Base-by-base conservation (phyloP, 1,139 yeast genomes). In the Taphrina confusa region DNA sequence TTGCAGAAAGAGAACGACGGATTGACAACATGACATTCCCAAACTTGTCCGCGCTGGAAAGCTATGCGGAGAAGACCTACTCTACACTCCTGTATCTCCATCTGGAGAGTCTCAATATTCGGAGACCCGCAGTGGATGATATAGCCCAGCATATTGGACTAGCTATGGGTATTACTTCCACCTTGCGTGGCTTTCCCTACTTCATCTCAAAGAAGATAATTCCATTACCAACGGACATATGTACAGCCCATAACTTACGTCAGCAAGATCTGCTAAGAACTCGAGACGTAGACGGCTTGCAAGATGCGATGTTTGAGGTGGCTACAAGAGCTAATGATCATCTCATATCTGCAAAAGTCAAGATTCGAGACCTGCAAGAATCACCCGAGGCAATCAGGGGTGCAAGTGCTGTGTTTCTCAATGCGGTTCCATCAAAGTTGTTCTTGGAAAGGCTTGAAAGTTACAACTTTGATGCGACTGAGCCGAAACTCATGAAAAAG, bases 271-370 rank as follows among this genome's bases (percentile, higher is more conserved):
- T 85, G 6, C 70, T 84, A 37, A 71, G 86, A 42, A 67, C 77
- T 81, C 82, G 2, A 80, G 67, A 64, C 3, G 62, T 66, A 2
- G 78, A 75, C 28, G 76, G 76, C 12, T 69, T 87, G 61, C 78
- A 80, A 63, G 82, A 84, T 67, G 82, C 83, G 9, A 78, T 86
- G 0, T 88, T 80, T 67, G 89, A 84, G 56, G 80, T 86, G 0
- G 88, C 95, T 0, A 80, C 85, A 1, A 74, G 80, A 1, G 94
- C 95, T 1, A 87, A 88, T 72, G 96, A 88, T 70, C 95, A 88
- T 70, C 71, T 88, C 14, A 71, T 87, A 5, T 76, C 90, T 0
- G 91, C 95, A 0, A 74, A 85, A 59, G 71, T 76, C 14, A 82
- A 85, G 66, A 70, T 85, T 18, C 62, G 67, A 0, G 70, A 74